Evolutionary conservation across 2,329 filamentous ascomycete genomes (phyloP), one percentile per base, ranked within the genome.

Genomic region (Xylaria sp.): DNA sequence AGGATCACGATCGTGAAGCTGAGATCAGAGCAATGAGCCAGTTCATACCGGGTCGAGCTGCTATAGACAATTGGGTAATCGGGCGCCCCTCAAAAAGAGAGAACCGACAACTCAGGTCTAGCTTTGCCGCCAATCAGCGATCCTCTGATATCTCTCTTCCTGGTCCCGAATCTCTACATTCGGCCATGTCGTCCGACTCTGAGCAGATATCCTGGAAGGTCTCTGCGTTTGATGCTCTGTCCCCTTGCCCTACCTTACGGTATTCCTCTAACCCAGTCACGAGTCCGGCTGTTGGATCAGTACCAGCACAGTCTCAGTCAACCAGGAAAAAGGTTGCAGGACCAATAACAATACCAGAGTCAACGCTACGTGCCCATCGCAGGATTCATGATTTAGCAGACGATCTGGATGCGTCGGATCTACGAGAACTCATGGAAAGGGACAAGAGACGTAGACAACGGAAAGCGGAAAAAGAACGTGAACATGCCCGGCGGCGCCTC

Each of bases 391-490:
- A 91, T 76, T 78, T 98, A 46, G 95, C 93, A 21, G 91, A 98
- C 73, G 90, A 92, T 62, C 82, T 99, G 57, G 92, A 92, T 77
- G 91, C 95, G 3, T 87, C 90, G 55, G 94, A 92, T 69, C 76
- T 99, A 40, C 86, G 94, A 61, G 91, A 96, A 73, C 82, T 98
- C 31, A 90, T 99, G 86, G 95, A 99, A 71, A 84, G 95, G 63
- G 95, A 99, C 72, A 84, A 89, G 68, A 87, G 94, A 71, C 86
- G 95, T 60, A 87, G 85, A 67, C 92, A 97, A 68, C 87, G 88
- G 74, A 94, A 91, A 77, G 86, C 84, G 56, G 81, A 85, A 60
- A 83, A 83, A 38, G 89, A 94, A 21, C 86, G 88, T 65, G 87
- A 92, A 65, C 87, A 84, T 66, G 78, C 89, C 23, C 87, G 90